Evolutionary conservation across 306 rosid species (phyloP).

Genomic region (Glycine soja): DNA sequence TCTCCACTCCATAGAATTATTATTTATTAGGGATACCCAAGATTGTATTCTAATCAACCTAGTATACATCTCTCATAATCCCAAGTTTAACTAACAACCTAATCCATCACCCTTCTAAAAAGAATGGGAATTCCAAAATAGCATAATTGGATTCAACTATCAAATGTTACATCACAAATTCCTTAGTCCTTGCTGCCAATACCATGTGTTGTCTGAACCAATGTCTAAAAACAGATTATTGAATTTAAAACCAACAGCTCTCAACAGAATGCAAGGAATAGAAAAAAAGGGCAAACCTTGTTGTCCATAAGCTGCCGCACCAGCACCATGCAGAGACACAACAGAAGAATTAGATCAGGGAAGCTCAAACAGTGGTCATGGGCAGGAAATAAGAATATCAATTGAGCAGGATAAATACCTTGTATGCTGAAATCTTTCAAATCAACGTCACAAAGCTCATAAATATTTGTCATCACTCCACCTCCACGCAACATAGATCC

Average conservation of each 20-base stretch:
- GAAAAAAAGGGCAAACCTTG: conserved; percentile 66
- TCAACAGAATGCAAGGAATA: conserved; percentile 32
- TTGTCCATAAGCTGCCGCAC: conserved; percentile 71
- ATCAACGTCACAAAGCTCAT: conserved; percentile 93
- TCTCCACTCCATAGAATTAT: not conserved
- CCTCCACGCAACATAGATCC: conserved; percentile 92
- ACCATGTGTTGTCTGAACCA: conserved; percentile 12
- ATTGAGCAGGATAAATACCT: conserved; percentile 58
- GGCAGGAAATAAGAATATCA: conserved; percentile 26
- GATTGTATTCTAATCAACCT: conserved; percentile 20
- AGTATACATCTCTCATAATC: not conserved
- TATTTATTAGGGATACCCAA: conserved; percentile 1
- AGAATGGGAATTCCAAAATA: conserved; percentile 5
- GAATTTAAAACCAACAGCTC: conserved; percentile 16
- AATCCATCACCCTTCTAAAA: conserved; percentile 11
- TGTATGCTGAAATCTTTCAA: conserved; percentile 98
- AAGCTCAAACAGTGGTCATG: conserved; percentile 18
- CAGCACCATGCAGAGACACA: conserved; percentile 48
- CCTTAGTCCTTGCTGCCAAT: not conserved
- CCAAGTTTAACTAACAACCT: conserved; percentile 34
- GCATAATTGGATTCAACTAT: not conserved
- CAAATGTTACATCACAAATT: conserved; percentile 3
- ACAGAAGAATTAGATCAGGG: conserved; percentile 44
- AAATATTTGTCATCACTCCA: conserved; percentile 84
- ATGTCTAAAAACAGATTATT: conserved; percentile 24